Conservation (phyloP, 176 grass and related monocot genomes). For the Metroxylon sagu region DNA sequence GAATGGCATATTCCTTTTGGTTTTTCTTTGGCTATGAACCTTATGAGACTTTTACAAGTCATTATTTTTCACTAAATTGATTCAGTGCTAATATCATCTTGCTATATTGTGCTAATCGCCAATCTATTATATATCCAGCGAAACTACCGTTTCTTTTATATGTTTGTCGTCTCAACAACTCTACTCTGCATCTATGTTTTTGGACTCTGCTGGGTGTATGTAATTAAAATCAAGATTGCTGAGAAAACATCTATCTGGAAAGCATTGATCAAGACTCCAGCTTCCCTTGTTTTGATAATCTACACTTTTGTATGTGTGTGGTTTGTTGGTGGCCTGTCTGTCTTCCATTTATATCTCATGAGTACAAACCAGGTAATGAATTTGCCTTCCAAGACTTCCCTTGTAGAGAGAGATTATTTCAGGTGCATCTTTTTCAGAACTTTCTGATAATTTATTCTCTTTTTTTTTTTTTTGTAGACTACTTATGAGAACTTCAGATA, state of each 20-base stretch:
- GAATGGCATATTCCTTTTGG: too few relatives aligned
- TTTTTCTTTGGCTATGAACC: too few relatives aligned
- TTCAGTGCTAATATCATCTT: too few relatives aligned
- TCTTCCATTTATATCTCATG: conserved; percentile 20
- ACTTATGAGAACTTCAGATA: conserved; percentile 25
- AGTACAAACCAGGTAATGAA: conserved; percentile 10
- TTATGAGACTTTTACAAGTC: too few relatives aligned
- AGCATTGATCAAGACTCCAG: conserved; percentile 16
- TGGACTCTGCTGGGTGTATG: conserved; percentile 20
- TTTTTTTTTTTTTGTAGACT: neutral
- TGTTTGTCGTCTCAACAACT: conserved; percentile 17
- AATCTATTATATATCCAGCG: neutral
- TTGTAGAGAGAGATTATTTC: neutral
- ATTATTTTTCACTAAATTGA: too few relatives aligned
- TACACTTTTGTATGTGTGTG: conserved; percentile 9
- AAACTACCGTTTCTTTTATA: conserved; percentile 20
- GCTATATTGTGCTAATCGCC: too few relatives aligned
- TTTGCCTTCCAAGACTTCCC: neutral
- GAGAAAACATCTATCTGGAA: conserved; percentile 15
- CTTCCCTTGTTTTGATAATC: conserved; percentile 16
- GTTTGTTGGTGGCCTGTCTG: conserved; percentile 18
- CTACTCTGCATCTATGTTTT: conserved; percentile 19
- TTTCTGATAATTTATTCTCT: neutral
- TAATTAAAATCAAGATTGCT: conserved; percentile 6
- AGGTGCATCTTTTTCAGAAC: neutral